Base-by-base conservation (phyloP, 1,139 yeast species). In the Hyphopichia pseudoburtonii region DNA sequence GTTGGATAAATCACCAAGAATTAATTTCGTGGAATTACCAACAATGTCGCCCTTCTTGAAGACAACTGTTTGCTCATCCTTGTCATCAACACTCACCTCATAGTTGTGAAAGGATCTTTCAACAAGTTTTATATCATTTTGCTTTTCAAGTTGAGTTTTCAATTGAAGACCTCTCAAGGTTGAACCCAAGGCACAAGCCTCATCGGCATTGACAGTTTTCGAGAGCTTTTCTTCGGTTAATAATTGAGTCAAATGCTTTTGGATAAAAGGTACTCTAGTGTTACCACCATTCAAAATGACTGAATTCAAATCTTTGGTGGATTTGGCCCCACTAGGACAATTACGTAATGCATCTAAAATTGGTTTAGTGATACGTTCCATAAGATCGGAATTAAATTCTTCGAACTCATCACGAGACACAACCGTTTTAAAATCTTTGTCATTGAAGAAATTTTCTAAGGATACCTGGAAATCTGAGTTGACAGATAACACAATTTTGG, bases 201-300 rank as follows among this genome's bases (percentile, higher is more conserved):
- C 99, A 62, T 92, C 99, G 0, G 98, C 94, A 59, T 92, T 92
- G 34, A 94, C 95, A 39, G 84, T 87, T 58, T 84, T 89, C n/a
- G 96, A 75, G 34, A 94, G 69, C 38, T 71, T 66, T 2, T 76
- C 81, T 22, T 79, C 81, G 2, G 82, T 82, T 30, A 83, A 64
- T 32, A 85, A 68, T 4, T 74, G 59, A 5, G 64, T 52, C 42
- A 84, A 61, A 38, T 72, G 76, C 33, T 73, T 69, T 59, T 88
- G 95, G 36, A 92, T 83, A 52, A 86, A 76, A 14, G 98, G 98
- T 21, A 89, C 86, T 58, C 99, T 80, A 9, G 94, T 80, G 1
- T 96, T 80, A 0, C 98, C 99, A 45, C 99, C 99, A 38, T 87
- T 78, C 41, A 90, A 71, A 40, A 92, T 79, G 4, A 94, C 79